Evolutionary conservation across 306 rosid species (phyloP), one percentile per base, ranked within the genome.

Genomic region (Vigna hirtella): DNA sequence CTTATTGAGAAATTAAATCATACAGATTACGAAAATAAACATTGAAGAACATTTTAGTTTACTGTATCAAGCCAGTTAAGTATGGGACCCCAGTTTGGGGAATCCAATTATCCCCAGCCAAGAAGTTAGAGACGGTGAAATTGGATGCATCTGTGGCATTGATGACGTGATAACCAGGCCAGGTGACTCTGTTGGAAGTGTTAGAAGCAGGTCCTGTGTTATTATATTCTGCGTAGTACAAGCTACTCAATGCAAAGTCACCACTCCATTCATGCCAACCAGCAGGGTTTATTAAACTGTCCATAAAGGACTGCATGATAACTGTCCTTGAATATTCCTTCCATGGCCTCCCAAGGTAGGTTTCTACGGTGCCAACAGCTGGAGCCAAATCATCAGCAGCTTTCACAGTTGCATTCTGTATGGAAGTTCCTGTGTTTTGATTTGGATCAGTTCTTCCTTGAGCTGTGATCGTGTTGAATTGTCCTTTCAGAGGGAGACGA

Each of bases 181-280:
- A 93, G 1, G 77, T 83, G 15, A 91, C 98, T 40, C 97, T 81
- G 52, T 40, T 82, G 0, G 76, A 6, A 2, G 91, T 86, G 70
- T 79, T 5, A 1, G 95, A 91, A 9, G 90, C 97, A 2, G 89
- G 85, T 4, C 98, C 98, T 0, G 71, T 73, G 40, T 93, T 93
- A 30, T 74, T 66, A 42, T 71, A 89, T 80, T 93, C 98, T 0
- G 91, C 95, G 70, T 93, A 93, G 56, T 85, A 93, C 83, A 85
- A 74, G 0, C 93, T 91, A 20, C 42, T 82, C 3, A 91, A 72
- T 0, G 93, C 95, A 66, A 88, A 88, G 6, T 69, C 69, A 12
- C 93, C 95, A 59, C 67, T 69, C 98, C 98, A 93, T 22, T 71
- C 97, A 1, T 58, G 82, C 98, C 97, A 93, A 30, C 98, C 98